phyloP scores from a whole-genome alignment of 2,329 filamentous ascomycete genomes.

The Penicillium sp. region DNA sequence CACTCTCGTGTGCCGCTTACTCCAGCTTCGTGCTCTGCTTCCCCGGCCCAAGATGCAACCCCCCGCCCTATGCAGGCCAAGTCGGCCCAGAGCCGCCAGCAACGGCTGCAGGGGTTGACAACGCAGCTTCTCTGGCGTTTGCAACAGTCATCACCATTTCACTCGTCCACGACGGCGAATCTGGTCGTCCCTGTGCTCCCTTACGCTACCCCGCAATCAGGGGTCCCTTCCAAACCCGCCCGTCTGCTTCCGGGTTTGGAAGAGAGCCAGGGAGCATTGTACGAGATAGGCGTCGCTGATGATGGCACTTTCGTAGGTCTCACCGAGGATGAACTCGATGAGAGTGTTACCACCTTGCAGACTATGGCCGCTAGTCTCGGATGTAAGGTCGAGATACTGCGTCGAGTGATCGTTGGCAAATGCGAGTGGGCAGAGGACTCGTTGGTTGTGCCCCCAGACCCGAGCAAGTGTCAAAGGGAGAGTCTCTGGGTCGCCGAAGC shows the following conservation, averaged over 20 bases:
- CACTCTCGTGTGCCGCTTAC: conserved; percentile 44
- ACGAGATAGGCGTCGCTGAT: conserved; percentile 95
- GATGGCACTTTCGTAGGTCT: conserved; percentile 89
- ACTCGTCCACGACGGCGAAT: conserved; percentile 76
- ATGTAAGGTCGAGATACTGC: conserved; percentile 78
- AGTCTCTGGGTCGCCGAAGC: conserved; percentile 89
- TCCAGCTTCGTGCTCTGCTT: conserved; percentile 26
- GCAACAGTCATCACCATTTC: conserved; percentile 91
- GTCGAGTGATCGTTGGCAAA: conserved; percentile 80
- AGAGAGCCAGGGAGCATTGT: conserved; percentile 88
- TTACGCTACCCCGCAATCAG: conserved; percentile 63
- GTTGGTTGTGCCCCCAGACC: conserved; percentile 24
- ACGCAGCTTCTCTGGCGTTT: conserved; percentile 94
- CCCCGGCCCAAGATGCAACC: conserved; percentile 37
- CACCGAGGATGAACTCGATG: conserved; percentile 86
- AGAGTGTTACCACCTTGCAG: conserved; percentile 81
- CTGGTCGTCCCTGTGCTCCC: conserved; percentile 76
- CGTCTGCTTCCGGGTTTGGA: conserved; percentile 75
- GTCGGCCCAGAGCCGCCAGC: conserved; percentile 73
- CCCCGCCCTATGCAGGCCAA: conserved; percentile 49
- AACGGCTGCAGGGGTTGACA: conserved; percentile 85
- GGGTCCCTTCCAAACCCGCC: conserved; percentile 55
- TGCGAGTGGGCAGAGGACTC: conserved; percentile 62
- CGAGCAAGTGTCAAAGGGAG: conserved; percentile 44
- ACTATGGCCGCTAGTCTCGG: conserved; percentile 93